These are phyloP conservation scores for Mediolabrus comicus DNA, from an alignment of 108 stramenopile genomes.

Conservation along the genomic window DNA sequence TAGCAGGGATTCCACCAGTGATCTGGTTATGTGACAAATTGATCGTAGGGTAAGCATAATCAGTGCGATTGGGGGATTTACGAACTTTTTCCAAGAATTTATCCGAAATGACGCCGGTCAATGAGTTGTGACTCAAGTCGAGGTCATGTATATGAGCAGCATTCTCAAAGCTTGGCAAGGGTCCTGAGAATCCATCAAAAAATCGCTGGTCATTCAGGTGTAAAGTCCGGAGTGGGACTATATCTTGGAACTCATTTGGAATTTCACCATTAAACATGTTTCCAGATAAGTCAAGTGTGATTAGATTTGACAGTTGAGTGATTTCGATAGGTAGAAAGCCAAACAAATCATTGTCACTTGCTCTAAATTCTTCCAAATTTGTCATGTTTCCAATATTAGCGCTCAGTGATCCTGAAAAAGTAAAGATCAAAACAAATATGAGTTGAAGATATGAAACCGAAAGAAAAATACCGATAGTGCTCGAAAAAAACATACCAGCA, in stretches of 20 bases:
- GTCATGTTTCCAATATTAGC: conserved; percentile 51
- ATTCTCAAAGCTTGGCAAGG: conserved; percentile 46
- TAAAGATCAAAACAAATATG: too few relatives aligned
- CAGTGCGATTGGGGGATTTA: conserved; percentile 18
- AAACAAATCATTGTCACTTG: conserved; percentile 41
- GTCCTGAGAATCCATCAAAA: conserved; percentile 66
- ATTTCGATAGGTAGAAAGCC: conserved; percentile 58
- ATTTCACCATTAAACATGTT: conserved; percentile 71
- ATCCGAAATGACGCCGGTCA: conserved; percentile 64
- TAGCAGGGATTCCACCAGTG: conserved; percentile 32
- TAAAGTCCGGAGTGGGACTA: conserved; percentile 37
- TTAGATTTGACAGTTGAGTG: conserved; percentile 28
- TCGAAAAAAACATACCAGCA: neutral
- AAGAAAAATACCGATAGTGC: too few relatives aligned
- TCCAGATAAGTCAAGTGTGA: conserved; percentile 39
- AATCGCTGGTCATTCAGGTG: conserved; percentile 46
- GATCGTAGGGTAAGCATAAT: conserved; percentile 36
- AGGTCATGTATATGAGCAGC: conserved; percentile 54
- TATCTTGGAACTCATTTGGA: conserved; percentile 57
- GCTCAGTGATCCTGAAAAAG: conserved; percentile 57
- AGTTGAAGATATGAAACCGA: too few relatives aligned
- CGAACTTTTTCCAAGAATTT: conserved; percentile 48
- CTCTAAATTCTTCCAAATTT: conserved; percentile 52
- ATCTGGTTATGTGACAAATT: conserved; percentile 45
- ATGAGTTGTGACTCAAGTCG: conserved; percentile 58